phyloP scores from a whole-genome alignment of 108 stramenopile species.

The Conticribra weissflogii region DNA sequence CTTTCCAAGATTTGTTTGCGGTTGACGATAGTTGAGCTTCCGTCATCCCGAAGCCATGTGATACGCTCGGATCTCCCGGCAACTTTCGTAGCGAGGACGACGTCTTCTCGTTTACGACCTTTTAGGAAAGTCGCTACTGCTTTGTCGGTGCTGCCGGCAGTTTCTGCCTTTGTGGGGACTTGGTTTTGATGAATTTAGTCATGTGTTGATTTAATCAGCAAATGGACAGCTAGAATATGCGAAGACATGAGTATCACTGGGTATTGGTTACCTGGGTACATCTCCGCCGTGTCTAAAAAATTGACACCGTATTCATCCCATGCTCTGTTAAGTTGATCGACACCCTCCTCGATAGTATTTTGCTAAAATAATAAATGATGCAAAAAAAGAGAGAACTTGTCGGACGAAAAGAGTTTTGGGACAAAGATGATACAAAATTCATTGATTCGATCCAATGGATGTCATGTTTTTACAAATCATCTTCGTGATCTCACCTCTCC shows the following conservation, averaged over 20 bases:
- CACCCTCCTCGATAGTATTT: constrained; percentile 88
- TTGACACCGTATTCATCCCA: constrained; percentile 92
- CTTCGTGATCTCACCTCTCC: constrained; percentile 57
- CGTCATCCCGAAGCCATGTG: constrained; percentile 82
- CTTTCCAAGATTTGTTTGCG: constrained; percentile 78
- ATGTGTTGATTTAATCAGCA: not conserved
- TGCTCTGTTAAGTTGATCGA: constrained; percentile 80
- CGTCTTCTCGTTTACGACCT: constrained; percentile 68
- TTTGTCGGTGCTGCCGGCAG: constrained; percentile 76
- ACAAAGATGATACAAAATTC: not conserved
- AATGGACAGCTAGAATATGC: not conserved
- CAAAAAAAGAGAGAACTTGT: constrained; percentile 8
- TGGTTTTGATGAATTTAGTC: not conserved
- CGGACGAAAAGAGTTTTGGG: not conserved
- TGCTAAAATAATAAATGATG: no score
- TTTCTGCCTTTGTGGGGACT: constrained; percentile 62
- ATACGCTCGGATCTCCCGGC: constrained; percentile 58
- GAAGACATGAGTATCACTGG: no score
- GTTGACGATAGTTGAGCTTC: constrained; percentile 48
- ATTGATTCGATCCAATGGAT: no score
- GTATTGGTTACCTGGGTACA: constrained; percentile 66
- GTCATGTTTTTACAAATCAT: no score
- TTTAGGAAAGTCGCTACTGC: constrained; percentile 71
- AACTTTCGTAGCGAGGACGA: constrained; percentile 92
- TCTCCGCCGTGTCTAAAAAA: constrained; percentile 94